phyloP scores from a whole-genome alignment of 2,329 filamentous ascomycete species.

The Spiromastix sp. region DNA sequence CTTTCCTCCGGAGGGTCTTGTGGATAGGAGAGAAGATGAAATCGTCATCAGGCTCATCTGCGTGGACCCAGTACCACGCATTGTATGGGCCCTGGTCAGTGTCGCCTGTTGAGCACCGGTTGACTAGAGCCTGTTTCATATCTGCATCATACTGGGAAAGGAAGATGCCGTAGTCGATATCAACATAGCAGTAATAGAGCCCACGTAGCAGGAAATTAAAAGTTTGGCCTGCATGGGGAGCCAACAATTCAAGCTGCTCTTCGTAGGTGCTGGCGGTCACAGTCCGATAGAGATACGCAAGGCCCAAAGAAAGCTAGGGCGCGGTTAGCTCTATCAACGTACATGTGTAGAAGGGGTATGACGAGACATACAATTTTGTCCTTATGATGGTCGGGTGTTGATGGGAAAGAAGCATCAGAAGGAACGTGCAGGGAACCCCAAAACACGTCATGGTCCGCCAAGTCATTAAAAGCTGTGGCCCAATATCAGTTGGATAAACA shows the following conservation, averaged over 20 bases:
- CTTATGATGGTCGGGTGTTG: too few species aligned
- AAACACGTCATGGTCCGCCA: slow-evolving; percentile 6
- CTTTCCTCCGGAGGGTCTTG: slow-evolving; percentile 1
- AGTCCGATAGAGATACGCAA: slow-evolving; percentile 3
- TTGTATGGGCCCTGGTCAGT: slow-evolving; percentile 6
- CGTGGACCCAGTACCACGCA: slow-evolving; percentile 7
- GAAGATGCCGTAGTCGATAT: background rate
- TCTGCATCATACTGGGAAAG: slow-evolving; percentile 5
- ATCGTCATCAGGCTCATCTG: background rate
- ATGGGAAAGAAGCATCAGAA: slow-evolving; percentile 1
- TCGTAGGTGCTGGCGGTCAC: slow-evolving; percentile 7
- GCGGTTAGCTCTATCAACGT: too few species aligned
- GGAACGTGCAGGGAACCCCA: slow-evolving; percentile 7
- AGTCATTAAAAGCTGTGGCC: slow-evolving; percentile 8
- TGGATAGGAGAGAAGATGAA: slow-evolving; percentile 2
- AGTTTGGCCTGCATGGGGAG: too few species aligned
- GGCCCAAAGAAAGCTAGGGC: slow-evolving; percentile 6
- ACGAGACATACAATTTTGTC: too few species aligned
- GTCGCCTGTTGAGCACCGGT: slow-evolving; percentile 1
- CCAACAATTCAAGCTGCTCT: slow-evolving; percentile 4
- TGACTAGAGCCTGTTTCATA: slow-evolving; percentile 1
- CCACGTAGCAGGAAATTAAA: too few species aligned
- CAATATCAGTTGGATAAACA: too few species aligned
- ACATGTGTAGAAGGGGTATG: too few species aligned
- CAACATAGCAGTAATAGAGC: too few species aligned